phyloP scores from a whole-genome alignment of 1,284 basidiomycete species.

The Microbotryum saponariae region DNA sequence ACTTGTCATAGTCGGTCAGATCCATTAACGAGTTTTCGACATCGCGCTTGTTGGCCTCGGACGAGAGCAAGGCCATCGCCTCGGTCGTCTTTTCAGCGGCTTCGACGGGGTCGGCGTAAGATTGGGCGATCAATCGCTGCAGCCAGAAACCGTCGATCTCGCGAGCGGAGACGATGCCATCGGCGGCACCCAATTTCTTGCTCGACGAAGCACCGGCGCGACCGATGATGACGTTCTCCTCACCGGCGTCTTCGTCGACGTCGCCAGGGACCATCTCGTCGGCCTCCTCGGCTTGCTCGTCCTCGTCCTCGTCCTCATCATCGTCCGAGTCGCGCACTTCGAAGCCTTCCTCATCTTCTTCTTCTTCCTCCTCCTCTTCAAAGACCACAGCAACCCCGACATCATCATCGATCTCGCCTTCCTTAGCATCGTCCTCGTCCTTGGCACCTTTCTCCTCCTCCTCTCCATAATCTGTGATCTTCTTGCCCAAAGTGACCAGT shows the following conservation, averaged over 20 bases:
- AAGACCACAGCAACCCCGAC: constrained; percentile 88
- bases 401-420: constrained; percentile 61
- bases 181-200: constrained; percentile 48
- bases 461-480: constrained; percentile 86
- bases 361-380: constrained; percentile 89
- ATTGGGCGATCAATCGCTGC: constrained; percentile 80
- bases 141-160: constrained; percentile 97
- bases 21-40: constrained; percentile 97
- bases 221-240: constrained; percentile 53
- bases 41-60: constrained; percentile 82
- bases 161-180: constrained; percentile 65
- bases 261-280: constrained; percentile 43
- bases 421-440: constrained; percentile 64
- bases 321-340: constrained; percentile 50
- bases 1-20: constrained; percentile 85
- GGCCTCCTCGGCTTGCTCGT: constrained; percentile 40
- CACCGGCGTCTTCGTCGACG: constrained; percentile 52
- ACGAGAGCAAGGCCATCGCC: constrained; percentile 74
- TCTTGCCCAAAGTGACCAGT: constrained; percentile 80
- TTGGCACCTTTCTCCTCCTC: constrained; percentile 66
- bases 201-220: constrained; percentile 52
- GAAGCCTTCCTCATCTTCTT: constrained; percentile 54
- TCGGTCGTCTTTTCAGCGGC: constrained; percentile 82
- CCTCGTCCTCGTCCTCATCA: constrained; percentile 49
- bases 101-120: constrained; percentile 89